phyloP scores from a whole-genome alignment of 176 grass and related monocot genomes.

The Chloris gayana region DNA sequence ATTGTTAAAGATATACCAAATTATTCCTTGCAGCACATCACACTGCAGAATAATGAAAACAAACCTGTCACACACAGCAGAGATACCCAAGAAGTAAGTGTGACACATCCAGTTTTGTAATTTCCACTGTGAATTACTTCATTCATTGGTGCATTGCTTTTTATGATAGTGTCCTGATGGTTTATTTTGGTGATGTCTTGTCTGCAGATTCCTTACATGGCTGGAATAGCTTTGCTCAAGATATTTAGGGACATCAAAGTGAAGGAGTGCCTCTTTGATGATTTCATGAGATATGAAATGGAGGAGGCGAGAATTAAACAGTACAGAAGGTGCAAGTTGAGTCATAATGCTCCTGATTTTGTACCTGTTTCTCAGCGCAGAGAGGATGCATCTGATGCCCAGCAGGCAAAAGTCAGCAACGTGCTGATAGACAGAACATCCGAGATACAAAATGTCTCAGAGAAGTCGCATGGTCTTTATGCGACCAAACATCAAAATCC shows the following conservation, averaged over 20 bases:
- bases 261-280: slow-evolving; percentile 68
- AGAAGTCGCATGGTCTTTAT: slow-evolving; percentile 19
- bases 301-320: slow-evolving; percentile 55
- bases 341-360: slow-evolving; percentile 69
- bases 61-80: slow-evolving; percentile 98
- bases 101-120: not conserved
- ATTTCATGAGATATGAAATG: slow-evolving; percentile 75
- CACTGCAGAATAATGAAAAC: slow-evolving; percentile 86
- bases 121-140: not conserved
- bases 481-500: slow-evolving; percentile 30
- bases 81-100: slow-evolving; percentile 93
- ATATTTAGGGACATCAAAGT: slow-evolving; percentile 63
- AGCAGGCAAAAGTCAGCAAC: slow-evolving; percentile 23
- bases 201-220: slow-evolving; percentile 61
- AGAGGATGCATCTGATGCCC: not conserved
- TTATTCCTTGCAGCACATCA: slow-evolving; percentile 68
- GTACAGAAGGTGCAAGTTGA: slow-evolving; percentile 54
- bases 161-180: not conserved
- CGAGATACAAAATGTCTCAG: slow-evolving; percentile 38
- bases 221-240: slow-evolving; percentile 64
- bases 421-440: slow-evolving; percentile 35
- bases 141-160: not conserved
- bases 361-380: slow-evolving; percentile 51
- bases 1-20: slow-evolving; percentile 92
- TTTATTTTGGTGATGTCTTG: not conserved